Conservation (phyloP, 2,329 filamentous ascomycete species). For the Pseudophaeomoniella oleicola region DNA sequence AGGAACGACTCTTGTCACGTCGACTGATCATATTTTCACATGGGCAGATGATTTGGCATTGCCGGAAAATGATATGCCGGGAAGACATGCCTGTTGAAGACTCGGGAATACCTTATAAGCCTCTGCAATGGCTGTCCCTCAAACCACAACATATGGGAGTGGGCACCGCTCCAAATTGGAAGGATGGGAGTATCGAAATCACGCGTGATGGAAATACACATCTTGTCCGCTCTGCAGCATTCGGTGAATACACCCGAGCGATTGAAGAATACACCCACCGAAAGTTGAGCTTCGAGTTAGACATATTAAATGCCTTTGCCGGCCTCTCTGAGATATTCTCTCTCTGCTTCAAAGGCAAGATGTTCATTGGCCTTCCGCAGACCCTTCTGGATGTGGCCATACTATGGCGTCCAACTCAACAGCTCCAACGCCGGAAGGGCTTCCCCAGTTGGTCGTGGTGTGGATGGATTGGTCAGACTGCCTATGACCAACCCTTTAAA, state of each 20-base stretch:
- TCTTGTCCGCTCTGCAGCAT: not conserved
- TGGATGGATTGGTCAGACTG: no score
- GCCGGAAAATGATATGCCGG: slow-evolving; percentile 1
- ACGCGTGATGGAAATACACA: not conserved
- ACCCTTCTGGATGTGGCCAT: not conserved
- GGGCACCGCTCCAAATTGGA: not conserved
- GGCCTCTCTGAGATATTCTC: not conserved
- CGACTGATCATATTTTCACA: not conserved
- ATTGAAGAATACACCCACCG: slow-evolving; percentile 2
- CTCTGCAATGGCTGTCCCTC: not conserved
- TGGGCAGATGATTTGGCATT: not conserved
- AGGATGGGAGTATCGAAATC: no score
- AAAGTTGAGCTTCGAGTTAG: not conserved
- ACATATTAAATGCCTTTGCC: not conserved
- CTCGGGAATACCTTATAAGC: not conserved
- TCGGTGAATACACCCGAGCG: slow-evolving; percentile 1
- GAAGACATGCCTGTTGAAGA: slow-evolving; percentile 2
- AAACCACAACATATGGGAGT: not conserved
- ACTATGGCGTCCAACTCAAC: not conserved
- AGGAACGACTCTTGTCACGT: not conserved
- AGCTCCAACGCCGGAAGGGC: no score
- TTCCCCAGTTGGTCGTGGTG: no score
- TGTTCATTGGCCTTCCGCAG: not conserved
- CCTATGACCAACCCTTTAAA: no score
- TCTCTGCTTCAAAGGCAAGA: not conserved